These are phyloP conservation scores for Ophiostoma quercus DNA, from an alignment of 2,329 filamentous ascomycete genomes.

Conservation along the genomic window DNA sequence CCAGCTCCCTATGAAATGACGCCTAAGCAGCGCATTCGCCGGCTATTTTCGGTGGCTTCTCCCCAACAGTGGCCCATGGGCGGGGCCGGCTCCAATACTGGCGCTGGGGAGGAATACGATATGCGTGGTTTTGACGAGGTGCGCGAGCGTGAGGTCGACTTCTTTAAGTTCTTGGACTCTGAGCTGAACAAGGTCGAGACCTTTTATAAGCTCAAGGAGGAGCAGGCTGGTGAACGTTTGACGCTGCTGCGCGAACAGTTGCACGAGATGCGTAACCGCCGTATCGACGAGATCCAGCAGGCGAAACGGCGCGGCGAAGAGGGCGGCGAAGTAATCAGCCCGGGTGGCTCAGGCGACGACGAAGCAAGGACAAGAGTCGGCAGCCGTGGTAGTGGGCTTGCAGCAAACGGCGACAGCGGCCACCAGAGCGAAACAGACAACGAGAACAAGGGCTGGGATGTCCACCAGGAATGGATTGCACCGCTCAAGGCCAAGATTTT, in stretches of 20 bases:
- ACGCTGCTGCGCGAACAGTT: conserved; percentile 72
- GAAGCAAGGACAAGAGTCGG: neutral
- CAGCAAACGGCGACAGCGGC: conserved; percentile 20
- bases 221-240: conserved; percentile 71
- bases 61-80: conserved; percentile 24
- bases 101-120: conserved; percentile 32
- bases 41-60: conserved; percentile 40
- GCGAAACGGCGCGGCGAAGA: conserved; percentile 33
- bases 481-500: conserved; percentile 52
- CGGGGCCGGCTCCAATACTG: conserved; percentile 31
- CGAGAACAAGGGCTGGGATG: conserved; percentile 27
- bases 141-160: conserved; percentile 71
- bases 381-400: conserved; percentile 7
- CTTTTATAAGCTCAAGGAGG: conserved; percentile 85
- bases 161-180: conserved; percentile 75
- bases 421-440: conserved; percentile 30
- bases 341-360: conserved; percentile 25
- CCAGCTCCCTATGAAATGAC: conserved; percentile 17
- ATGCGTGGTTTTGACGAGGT: conserved; percentile 47
- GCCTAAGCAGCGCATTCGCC: conserved; percentile 32
- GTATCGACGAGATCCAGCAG: conserved; percentile 63
- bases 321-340: conserved; percentile 27
- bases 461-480: conserved; percentile 41
- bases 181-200: conserved; percentile 87
- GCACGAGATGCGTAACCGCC: conserved; percentile 84